Evolutionary conservation across 2,329 filamentous ascomycete genomes (phyloP).

Genomic region (Gremmenia infestans): DNA sequence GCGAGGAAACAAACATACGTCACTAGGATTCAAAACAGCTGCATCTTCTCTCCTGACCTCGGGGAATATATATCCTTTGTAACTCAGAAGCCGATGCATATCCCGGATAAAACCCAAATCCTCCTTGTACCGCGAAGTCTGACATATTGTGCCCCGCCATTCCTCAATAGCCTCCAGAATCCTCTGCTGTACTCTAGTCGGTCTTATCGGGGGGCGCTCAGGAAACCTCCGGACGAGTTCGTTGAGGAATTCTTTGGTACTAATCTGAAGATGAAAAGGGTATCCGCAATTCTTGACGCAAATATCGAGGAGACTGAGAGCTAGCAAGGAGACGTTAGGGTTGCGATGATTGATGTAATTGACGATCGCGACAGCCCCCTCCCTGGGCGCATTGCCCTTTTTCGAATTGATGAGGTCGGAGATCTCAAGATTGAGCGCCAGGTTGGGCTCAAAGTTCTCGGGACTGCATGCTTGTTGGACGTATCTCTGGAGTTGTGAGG

Average conservation of each 20-base stretch:
- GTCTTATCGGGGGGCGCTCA: conserved; percentile 81
- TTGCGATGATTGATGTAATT: conserved; percentile 96
- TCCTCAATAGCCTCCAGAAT: conserved; percentile 97
- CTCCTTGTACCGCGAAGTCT: conserved; percentile 95
- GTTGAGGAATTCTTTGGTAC: conserved; percentile 98
- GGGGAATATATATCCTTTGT: conserved; percentile 96
- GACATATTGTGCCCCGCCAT: conserved; percentile 97
- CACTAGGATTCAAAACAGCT: conserved; percentile 91
- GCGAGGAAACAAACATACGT: conserved; percentile 63
- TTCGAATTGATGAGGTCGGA: conserved; percentile 95
- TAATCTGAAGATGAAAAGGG: conserved; percentile 96
- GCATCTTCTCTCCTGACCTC: conserved; percentile 90
- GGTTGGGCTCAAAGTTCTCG: conserved; percentile 96
- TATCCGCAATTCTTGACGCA: conserved; percentile 99
- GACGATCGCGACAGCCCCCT: conserved; percentile 90
- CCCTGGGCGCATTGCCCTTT: conserved; percentile 91
- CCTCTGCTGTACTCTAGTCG: conserved; percentile 81
- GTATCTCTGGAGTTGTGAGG: conserved; percentile 88
- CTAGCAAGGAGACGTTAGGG: conserved; percentile 86
- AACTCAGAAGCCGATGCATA: conserved; percentile 92
- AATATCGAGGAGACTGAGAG: conserved; percentile 89
- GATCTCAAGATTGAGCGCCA: conserved; percentile 94
- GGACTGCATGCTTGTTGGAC: conserved; percentile 95
- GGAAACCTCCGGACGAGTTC: conserved; percentile 95
- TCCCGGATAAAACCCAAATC: conserved; percentile 94